A percentile compares a stretch with the other conserved stretches of the same genome.
phyloP scores from a whole-genome alignment of 2,329 filamentous ascomycete genomes.

The Dryadomyces quercivorus region DNA sequence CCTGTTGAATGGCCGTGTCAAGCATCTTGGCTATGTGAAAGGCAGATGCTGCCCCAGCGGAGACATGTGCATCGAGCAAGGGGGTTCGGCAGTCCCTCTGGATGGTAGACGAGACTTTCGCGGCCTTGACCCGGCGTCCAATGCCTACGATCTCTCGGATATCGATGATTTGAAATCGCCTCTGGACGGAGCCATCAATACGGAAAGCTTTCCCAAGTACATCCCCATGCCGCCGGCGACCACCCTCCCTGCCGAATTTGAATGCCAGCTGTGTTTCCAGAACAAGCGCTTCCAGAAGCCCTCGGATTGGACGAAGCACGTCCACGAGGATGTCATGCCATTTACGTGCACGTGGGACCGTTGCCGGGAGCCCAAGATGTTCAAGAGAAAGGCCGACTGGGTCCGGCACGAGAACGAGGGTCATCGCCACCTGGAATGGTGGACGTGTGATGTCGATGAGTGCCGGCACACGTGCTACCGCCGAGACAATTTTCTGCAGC shows the following conservation, averaged over 20 bases:
- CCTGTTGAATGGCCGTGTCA: constrained; percentile 56
- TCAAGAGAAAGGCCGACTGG: constrained; percentile 94
- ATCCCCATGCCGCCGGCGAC: constrained; percentile 72
- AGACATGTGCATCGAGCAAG: constrained; percentile 50
- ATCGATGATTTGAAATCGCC: constrained; percentile 46
- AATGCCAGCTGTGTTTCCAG: constrained; percentile 79
- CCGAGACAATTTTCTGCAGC: constrained; percentile 86
- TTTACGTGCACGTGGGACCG: constrained; percentile 85
- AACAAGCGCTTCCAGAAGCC: constrained; percentile 80
- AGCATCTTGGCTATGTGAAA: constrained; percentile 51
- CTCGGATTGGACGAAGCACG: constrained; percentile 94
- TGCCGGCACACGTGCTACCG: constrained; percentile 75
- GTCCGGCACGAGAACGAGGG: constrained; percentile 88
- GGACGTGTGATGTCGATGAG: constrained; percentile 71
- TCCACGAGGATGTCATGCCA: constrained; percentile 85
- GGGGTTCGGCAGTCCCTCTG: constrained; percentile 51
- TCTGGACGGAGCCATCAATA: constrained; percentile 55
- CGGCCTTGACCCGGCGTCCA: constrained; percentile 42
- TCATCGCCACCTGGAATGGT: constrained; percentile 83
- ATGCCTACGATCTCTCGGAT: constrained; percentile 45
- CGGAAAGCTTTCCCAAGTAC: constrained; percentile 65
- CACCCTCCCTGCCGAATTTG: constrained; percentile 72
- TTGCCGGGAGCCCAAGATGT: constrained; percentile 77
- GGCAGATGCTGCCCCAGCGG: constrained; percentile 45
- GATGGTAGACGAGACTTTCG: constrained; percentile 48